Base-by-base conservation (phyloP, 2,329 filamentous ascomycete genomes). In the Microascus cirrosus region DNA sequence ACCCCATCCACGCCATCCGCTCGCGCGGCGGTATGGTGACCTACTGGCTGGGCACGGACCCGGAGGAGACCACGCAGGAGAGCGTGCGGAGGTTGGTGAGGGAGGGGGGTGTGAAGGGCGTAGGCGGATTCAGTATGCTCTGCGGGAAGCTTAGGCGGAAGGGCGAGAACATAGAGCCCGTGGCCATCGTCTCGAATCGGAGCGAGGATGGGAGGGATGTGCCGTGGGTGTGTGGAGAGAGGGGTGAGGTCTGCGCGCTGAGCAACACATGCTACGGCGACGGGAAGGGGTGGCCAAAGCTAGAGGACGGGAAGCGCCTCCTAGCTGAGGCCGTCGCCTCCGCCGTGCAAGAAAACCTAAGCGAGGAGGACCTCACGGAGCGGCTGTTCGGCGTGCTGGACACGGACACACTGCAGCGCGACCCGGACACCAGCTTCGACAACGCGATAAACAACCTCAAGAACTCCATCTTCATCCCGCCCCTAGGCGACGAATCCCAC, bases 61-160 rank as follows among this genome's bases (percentile, higher is more conserved):
- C 74, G 1, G 69, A 73, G n/a, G 75, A 80, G 64, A 69, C 71
- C 18, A 73, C 80, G 1, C 68, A 72, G 35, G 68, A 77, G 2
- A 83, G 81, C 62, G 79, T 84, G 18, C 65, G 75, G 57, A 71
- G 72, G 11, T 71, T 85, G 63, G 74, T 85, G 54, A 73, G 75
- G 48, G 76, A 76, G 32, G 73, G 73, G 24, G 75, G 79, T 11
- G 77, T 84, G 24, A 79, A 79, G 63, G 82, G 81, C 55, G 81
- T 86, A 18, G 84, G 84, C 7, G 84, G 84, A 0, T 87, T 87
- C 66, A 85, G 81, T 25, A 77, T 87, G 65, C 74, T 86, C n/a
- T 85, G 83, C 61, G 82, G 81, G 10, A 84, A 83, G 64, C 71
- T 87, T 63, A 68, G 72, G 54, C 70, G 68, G 53, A 74, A 73